Percentiles rank a stretch among this genome's conserved stretches.
phyloP scores from a whole-genome alignment of 805 yeast genomes.

The Kluyveromyces siamensis region DNA sequence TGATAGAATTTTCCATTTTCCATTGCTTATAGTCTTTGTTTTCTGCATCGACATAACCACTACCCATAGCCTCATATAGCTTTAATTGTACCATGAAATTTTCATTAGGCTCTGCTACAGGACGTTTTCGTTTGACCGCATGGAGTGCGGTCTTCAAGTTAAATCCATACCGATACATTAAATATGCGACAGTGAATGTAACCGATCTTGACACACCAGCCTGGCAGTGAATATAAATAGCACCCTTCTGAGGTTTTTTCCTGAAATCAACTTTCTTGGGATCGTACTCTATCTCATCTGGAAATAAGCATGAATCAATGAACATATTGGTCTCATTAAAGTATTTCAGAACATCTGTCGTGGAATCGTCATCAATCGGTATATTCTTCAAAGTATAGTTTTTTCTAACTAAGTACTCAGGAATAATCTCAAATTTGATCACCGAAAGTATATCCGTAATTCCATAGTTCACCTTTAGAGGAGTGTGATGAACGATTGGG shows the following conservation, averaged over 20 bases:
- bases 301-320: slow-evolving; percentile 55
- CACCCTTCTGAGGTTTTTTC: slow-evolving; percentile 33
- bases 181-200: slow-evolving; percentile 76
- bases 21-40: slow-evolving; percentile 36
- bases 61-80: slow-evolving; percentile 43
- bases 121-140: slow-evolving; percentile 61
- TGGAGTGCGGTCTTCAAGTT: slow-evolving; percentile 54
- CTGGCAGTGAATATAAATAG: slow-evolving; percentile 64
- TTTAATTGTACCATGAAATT: slow-evolving; percentile 66
- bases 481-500: slow-evolving; percentile 47
- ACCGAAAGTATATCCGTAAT: slow-evolving; percentile 70
- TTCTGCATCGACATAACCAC: slow-evolving; percentile 23
- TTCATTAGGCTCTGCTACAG: slow-evolving; percentile 59
- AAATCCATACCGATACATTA: slow-evolving; percentile 69
- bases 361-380: slow-evolving; percentile 63
- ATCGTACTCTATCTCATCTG: slow-evolving; percentile 28
- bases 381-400: slow-evolving; percentile 50
- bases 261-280: slow-evolving; percentile 24
- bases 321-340: slow-evolving; percentile 56
- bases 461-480: slow-evolving; percentile 41
- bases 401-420: slow-evolving; percentile 33
- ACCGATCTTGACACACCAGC: slow-evolving; percentile 93
- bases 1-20: slow-evolving; percentile 30
- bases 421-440: slow-evolving; percentile 54
- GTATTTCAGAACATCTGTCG: slow-evolving; percentile 53